These are phyloP conservation scores for Curvularia verruculosa DNA, from an alignment of 2,329 filamentous ascomycete genomes.

Conservation along the genomic window DNA sequence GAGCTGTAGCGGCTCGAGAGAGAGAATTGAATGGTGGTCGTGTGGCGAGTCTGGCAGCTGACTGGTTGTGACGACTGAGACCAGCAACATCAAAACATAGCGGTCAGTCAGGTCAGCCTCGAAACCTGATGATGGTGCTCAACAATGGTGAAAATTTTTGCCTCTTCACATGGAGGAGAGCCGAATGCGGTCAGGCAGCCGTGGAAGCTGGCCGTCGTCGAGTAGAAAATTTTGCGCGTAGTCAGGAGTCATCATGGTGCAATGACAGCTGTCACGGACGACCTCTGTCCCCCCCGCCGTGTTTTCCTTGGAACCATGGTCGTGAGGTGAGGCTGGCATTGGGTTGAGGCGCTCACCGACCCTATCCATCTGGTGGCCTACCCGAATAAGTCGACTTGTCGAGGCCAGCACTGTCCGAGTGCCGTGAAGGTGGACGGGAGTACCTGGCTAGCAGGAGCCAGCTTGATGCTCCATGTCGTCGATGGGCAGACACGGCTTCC, in stretches of 20 bases:
- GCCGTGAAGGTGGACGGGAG: constrained; percentile 14
- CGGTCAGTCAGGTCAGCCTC: constrained; percentile 43
- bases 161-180: constrained; percentile 10
- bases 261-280: constrained; percentile 5
- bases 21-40: constrained; percentile 19
- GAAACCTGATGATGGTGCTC: constrained; percentile 1
- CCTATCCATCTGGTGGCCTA: not conserved
- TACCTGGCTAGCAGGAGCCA: constrained; percentile 16
- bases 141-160: not conserved
- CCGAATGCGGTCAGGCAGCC: constrained; percentile 29
- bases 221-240: constrained; percentile 28
- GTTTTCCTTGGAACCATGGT: constrained; percentile 19
- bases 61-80: constrained; percentile 35
- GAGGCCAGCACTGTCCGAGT: constrained; percentile 14
- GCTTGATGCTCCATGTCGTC: constrained; percentile 23
- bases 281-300: not conserved
- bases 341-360: constrained; percentile 2
- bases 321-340: constrained; percentile 11
- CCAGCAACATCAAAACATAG: constrained; percentile 33
- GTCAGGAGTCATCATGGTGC: constrained; percentile 9
- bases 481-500: constrained; percentile 21
- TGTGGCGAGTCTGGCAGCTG: constrained; percentile 35
- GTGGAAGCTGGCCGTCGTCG: constrained; percentile 23
- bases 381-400: constrained; percentile 8
- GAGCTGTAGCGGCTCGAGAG: constrained; percentile 21